phyloP scores from a whole-genome alignment of 2,329 filamentous ascomycete genomes.

The Cercospora zeina region DNA sequence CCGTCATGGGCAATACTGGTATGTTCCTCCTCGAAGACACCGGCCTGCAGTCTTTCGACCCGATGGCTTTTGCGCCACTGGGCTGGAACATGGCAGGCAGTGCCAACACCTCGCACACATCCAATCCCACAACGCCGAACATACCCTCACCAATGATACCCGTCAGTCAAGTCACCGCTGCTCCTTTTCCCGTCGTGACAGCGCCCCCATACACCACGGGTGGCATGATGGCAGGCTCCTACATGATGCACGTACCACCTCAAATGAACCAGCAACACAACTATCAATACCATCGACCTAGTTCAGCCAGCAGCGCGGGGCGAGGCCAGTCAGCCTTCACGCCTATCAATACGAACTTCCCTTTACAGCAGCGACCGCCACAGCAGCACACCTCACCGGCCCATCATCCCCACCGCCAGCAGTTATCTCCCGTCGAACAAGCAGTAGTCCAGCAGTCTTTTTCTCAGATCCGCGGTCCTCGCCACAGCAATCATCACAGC shows the following conservation, averaged over 20 bases:
- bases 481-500: constrained; percentile 24
- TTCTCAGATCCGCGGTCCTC: constrained; percentile 33
- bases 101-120: constrained; percentile 26
- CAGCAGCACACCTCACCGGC: constrained; percentile 17
- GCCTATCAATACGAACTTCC: constrained; percentile 28
- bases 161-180: constrained; percentile 37
- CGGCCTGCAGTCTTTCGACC: constrained; percentile 43
- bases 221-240: constrained; percentile 27
- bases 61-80: constrained; percentile 34
- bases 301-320: constrained; percentile 8
- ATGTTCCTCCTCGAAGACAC: constrained; percentile 52
- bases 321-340: constrained; percentile 27
- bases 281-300: constrained; percentile 19
- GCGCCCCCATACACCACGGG: constrained; percentile 29
- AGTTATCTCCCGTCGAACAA: constrained; percentile 21
- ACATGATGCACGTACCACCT: constrained; percentile 33
- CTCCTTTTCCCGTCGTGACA: constrained; percentile 37
- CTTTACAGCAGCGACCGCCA: constrained; percentile 19
- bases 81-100: constrained; percentile 37
- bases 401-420: constrained; percentile 26
- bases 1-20: constrained; percentile 51
- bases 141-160: constrained; percentile 32
- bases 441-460: constrained; percentile 28
- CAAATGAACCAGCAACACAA: constrained; percentile 27
- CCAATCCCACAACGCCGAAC: constrained; percentile 27